Percentiles rank a stretch among this genome's conserved stretches.
These are phyloP conservation scores for Chaetoscypha palmicola DNA, from an alignment of 2,329 filamentous ascomycete species.

Conservation along the genomic window DNA sequence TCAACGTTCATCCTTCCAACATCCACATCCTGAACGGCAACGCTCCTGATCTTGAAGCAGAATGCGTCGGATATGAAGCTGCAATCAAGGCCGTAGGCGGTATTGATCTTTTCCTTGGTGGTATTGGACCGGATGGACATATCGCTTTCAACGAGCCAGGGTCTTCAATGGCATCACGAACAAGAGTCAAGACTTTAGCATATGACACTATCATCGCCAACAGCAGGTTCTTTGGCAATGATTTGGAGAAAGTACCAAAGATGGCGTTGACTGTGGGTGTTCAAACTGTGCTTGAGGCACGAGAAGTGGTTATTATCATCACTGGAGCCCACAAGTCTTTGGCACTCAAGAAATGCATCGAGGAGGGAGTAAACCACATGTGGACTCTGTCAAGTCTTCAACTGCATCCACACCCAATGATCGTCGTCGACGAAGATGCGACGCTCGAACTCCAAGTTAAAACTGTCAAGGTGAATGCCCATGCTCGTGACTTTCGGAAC, in stretches of 20 bases:
- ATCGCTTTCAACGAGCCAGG: constrained; percentile 90
- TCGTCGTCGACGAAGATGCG: constrained; percentile 77
- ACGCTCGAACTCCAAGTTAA: constrained; percentile 67
- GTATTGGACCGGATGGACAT: constrained; percentile 80
- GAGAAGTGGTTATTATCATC: constrained; percentile 78
- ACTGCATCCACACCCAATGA: constrained; percentile 72
- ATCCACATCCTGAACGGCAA: constrained; percentile 83
- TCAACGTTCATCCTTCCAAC: constrained; percentile 74
- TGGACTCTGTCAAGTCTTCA: constrained; percentile 81
- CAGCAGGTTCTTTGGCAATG: constrained; percentile 73
- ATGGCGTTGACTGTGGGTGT: constrained; percentile 83
- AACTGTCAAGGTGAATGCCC: constrained; percentile 61
- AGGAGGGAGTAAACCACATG: constrained; percentile 82
- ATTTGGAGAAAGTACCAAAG: constrained; percentile 65
- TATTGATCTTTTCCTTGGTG: constrained; percentile 79
- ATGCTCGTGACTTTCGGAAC: no score
- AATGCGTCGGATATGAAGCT: constrained; percentile 73
- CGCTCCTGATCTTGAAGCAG: constrained; percentile 64
- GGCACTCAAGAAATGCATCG: constrained; percentile 72
- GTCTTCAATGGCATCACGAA: constrained; percentile 68
- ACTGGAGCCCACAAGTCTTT: constrained; percentile 74
- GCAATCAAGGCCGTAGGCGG: constrained; percentile 68
- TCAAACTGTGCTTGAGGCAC: constrained; percentile 71
- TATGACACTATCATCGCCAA: constrained; percentile 85
- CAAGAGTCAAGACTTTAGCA: constrained; percentile 77